Evolutionary conservation across 2,329 filamentous ascomycete genomes (phyloP), one percentile per base, ranked within the genome.

Genomic region (Huntiella abstrusa): DNA sequence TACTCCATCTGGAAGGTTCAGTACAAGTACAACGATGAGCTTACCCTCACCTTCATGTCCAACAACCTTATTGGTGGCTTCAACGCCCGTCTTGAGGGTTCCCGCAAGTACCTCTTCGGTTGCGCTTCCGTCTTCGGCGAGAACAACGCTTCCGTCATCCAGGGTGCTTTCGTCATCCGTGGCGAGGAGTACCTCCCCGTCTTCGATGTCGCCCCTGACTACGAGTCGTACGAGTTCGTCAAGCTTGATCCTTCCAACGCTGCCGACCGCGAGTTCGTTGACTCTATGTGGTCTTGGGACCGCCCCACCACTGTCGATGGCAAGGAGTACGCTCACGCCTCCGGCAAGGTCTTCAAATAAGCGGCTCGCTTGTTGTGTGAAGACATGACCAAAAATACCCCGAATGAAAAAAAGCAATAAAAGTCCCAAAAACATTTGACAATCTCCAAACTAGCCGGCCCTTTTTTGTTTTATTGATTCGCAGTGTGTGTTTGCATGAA

Each of bases 291-390:
- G 91, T 71, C 76, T 52, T 94, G 86, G 83, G 91, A 96, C 65
- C 82, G 84, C 70, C 78, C 83, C 54, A 69, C 87, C 59, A 69
- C 68, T 54, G 73, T 85, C 59, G 66, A 81, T 59, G 88, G 82
- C 71, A 95, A 96, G 82, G 75, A 80, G 61, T 92, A 87, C 69
- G 68, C 77, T 64, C 84, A 81, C 70, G 82, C 82, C 60, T 80
- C 85, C 59, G 91, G 91, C 64, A 95, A 96, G 78, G 86, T 96
- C 64, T 96, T 95, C 83, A 96, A 96, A 76, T 96, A 94, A 75
- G 59, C 55, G 51, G 53, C 50, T 55, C 34, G 51, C 51, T 19
- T 32, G 33, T 28, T 19, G 19, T 53, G 49, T 50, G 52, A 51
- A 51, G 52, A 51, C 52, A 28, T 33, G 47, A 44, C 17, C 17